Evolutionary conservation across 202 grass and related monocot genomes (phyloP).

Genomic region (Musa balbisiana): DNA sequence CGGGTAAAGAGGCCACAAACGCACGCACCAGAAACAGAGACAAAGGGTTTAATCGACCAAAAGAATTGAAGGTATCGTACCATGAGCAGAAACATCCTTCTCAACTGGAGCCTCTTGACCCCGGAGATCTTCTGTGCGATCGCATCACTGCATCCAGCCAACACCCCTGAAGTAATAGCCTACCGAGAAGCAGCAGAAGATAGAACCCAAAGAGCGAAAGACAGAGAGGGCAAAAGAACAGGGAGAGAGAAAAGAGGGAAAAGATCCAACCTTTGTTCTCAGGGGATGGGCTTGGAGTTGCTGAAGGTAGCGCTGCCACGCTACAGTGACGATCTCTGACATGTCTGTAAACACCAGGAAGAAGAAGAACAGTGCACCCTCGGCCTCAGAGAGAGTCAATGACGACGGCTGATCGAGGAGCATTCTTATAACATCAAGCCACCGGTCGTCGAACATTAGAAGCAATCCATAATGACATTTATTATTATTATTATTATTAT

Average conservation of each 20-base stretch:
- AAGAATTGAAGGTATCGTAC: slow-evolving; percentile 15
- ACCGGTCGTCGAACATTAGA: too few species aligned
- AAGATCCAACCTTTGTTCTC: slow-evolving; percentile 54
- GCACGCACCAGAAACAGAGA: not conserved
- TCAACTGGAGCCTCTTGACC: slow-evolving; percentile 51
- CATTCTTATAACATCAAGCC: too few species aligned
- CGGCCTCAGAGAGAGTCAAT: too few species aligned
- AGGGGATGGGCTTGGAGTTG: slow-evolving; percentile 68
- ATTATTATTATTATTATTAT: too few species aligned
- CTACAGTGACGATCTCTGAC: slow-evolving; percentile 35
- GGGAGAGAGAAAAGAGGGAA: not conserved
- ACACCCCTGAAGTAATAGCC: slow-evolving; percentile 70
- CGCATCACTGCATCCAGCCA: slow-evolving; percentile 79
- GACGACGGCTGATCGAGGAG: too few species aligned
- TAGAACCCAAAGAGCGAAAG: not conserved
- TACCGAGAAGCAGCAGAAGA: slow-evolving; percentile 7
- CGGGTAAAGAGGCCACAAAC: not conserved
- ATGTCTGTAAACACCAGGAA: not conserved
- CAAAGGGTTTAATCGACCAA: not conserved
- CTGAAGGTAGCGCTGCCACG: slow-evolving; percentile 60
- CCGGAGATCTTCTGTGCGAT: slow-evolving; percentile 80
- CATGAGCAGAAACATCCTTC: slow-evolving; percentile 80
- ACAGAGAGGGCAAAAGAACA: not conserved
- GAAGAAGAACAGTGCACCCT: not conserved
- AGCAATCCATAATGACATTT: too few species aligned